Conservation (phyloP, 2,329 filamentous ascomycete genomes). For the Phialophora expanda region DNA sequence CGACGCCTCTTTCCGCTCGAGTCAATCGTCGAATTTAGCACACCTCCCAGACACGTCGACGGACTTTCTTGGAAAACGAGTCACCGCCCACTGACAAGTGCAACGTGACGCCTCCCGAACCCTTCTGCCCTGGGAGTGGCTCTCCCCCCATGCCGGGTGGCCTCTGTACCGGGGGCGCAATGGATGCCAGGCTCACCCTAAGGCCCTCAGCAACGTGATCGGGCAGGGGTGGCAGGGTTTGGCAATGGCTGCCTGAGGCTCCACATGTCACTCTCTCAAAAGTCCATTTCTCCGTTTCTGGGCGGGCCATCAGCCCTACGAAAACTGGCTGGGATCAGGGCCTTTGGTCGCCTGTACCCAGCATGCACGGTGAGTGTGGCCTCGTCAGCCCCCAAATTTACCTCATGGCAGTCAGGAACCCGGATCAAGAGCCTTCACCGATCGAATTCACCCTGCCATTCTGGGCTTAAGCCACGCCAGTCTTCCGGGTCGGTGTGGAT, state of each 20-base stretch:
- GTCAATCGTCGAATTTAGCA: conserved; percentile 32
- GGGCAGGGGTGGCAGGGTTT: not conserved
- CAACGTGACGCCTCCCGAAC: conserved; percentile 26
- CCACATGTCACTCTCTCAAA: conserved; percentile 12
- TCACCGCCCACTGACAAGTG: conserved; percentile 31
- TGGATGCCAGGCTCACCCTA: conserved; percentile 18
- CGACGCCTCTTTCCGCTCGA: conserved; percentile 13
- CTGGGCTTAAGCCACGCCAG: conserved; percentile 5
- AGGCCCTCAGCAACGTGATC: conserved; percentile 8
- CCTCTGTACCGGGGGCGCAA: conserved; percentile 8
- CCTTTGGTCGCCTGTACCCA: conserved; percentile 16
- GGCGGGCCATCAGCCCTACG: conserved; percentile 31
- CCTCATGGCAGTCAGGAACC: conserved; percentile 22
- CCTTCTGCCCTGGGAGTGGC: conserved; percentile 9
- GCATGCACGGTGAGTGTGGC: conserved; percentile 19
- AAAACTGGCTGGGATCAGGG: conserved; percentile 12
- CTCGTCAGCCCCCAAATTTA: conserved; percentile 37
- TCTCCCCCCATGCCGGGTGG: conserved; percentile 2
- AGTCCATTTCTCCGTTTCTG: conserved; percentile 19
- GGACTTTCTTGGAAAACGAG: conserved; percentile 10
- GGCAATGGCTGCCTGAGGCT: conserved; percentile 14
- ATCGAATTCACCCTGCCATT: conserved; percentile 12
- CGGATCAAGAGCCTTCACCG: conserved; percentile 13
- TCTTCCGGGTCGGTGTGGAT: not conserved
- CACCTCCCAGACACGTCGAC: conserved; percentile 8